Base-by-base conservation (phyloP, 225 moss, liverwort and hornwort genomes). In the Antitrichia curtipendula region DNA sequence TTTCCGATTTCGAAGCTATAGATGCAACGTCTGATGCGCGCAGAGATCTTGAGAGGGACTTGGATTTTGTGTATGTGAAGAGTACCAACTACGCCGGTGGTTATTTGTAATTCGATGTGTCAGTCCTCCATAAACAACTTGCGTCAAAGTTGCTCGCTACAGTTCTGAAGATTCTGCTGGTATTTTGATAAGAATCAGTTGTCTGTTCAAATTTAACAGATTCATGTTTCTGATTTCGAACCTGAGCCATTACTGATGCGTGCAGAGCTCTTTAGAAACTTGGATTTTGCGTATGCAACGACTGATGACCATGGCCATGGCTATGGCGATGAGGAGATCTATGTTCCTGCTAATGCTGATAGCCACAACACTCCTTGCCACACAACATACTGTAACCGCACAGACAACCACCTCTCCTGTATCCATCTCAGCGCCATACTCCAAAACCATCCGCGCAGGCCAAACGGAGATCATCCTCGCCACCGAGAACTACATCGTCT, bases 401-500 rank as follows among this genome's bases (percentile, higher is more conserved):
- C 85, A 90, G 70, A 32, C 47, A 6, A 41, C 76, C 2, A 20
- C 72, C 29, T 40, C 78, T 40, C 87, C 91, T 3, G 66, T 82
- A 41, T 83, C 79, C 17, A 52, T 85, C 17, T 16, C 43, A 0
- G 91, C 86, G 43, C 87, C 89, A 2, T 91, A 86, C 47, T 66
- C 82, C 21, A 52, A 62, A 27, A 60, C 86, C 16, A 77, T 91
- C 60, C 3, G 16, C 38, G 88, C 81, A 45, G 90, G 85, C 36
- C 10, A 75, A 20, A 78, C 41, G 47, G 27, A 41, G 50, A 52
- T 64, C 21, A 75, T 90, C 16, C 31, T 91, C 5, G 8, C 79
- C 12, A 88, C 91, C 5, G 9, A 11, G 22, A 82, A 86, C 86
- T 90, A 84, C 84, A 58, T 92, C 14, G 86, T 92, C 19, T 88